Evolutionary conservation across 129 eudicot genomes (phyloP).

Genomic region (Deinandra increscens): DNA sequence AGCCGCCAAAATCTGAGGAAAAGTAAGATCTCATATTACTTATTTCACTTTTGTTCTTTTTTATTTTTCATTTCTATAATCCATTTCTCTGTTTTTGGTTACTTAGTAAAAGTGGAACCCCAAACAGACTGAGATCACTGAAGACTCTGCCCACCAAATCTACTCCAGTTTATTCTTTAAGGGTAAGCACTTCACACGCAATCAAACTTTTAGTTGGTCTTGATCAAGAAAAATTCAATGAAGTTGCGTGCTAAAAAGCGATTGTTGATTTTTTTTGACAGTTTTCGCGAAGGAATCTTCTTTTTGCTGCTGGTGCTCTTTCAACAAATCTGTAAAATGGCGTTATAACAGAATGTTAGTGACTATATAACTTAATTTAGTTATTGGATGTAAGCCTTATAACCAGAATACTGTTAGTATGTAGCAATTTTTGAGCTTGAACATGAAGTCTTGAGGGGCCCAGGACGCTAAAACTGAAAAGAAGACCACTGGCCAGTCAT

Average conservation of each 20-base stretch:
- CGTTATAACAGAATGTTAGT: background rate
- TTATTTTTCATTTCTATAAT: background rate
- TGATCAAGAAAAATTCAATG: background rate
- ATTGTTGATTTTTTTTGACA: slow-evolving; percentile 26
- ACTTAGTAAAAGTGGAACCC: slow-evolving; percentile 62
- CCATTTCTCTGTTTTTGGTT: slow-evolving; percentile 1
- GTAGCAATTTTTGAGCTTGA: no score
- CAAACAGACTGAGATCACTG: slow-evolving; percentile 85
- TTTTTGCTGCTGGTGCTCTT: slow-evolving; percentile 90
- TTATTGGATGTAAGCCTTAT: background rate
- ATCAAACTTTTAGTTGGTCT: background rate
- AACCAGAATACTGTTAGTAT: no score
- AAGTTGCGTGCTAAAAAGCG: background rate
- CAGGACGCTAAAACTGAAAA: no score
- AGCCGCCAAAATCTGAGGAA: slow-evolving; percentile 58
- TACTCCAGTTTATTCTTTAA: slow-evolving; percentile 82
- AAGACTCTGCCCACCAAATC: slow-evolving; percentile 91
- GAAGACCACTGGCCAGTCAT: no score
- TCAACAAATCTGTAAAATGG: slow-evolving; percentile 42
- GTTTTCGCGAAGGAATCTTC: slow-evolving; percentile 93
- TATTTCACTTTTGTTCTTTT: background rate
- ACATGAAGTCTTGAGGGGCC: no score
- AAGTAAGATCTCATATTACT: slow-evolving; percentile 41
- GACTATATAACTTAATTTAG: background rate
- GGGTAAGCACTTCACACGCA: slow-evolving; percentile 38